Percentiles rank a stretch among this genome's conserved stretches.
phyloP scores from a whole-genome alignment of 768 basidiomycete species.

The Mycena sanguinolenta region DNA sequence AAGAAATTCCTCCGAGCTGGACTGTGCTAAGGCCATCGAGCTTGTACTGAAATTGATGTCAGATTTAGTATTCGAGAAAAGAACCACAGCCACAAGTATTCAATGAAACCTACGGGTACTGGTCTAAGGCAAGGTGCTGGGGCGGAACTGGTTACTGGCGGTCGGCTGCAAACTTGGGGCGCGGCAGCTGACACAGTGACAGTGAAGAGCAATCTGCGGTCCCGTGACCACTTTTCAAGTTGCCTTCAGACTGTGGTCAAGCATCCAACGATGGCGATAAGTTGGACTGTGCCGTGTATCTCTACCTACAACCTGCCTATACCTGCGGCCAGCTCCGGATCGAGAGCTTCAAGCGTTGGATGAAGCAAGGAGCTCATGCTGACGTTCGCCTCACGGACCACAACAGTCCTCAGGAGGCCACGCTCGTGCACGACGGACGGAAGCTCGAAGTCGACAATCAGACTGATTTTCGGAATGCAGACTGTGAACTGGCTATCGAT shows the following conservation, averaged over 20 bases:
- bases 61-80: no score
- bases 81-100: no score
- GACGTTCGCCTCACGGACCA: conserved; percentile 93
- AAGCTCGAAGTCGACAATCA: conserved; percentile 94
- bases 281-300: conserved; percentile 88
- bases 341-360: conserved; percentile 86
- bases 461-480: conserved; percentile 88
- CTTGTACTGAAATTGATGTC: no score
- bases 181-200: no score
- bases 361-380: conserved; percentile 98
- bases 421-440: conserved; percentile 90
- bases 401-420: conserved; percentile 85
- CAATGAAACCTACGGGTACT: no score
- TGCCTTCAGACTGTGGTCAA: background rate
- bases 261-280: conserved; percentile 70
- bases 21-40: no score
- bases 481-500: conserved; percentile 79
- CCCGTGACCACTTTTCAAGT: no score
- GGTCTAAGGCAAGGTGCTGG: no score
- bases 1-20: background rate
- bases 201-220: no score
- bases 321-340: conserved; percentile 92
- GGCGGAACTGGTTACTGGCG: no score
- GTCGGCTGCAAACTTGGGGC: no score
- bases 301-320: no score